A percentile compares a stretch with the other conserved stretches of the same genome.
Evolutionary conservation across 352 stramenopile species (phyloP).

Genomic region (Elongisporangium anandrum): DNA sequence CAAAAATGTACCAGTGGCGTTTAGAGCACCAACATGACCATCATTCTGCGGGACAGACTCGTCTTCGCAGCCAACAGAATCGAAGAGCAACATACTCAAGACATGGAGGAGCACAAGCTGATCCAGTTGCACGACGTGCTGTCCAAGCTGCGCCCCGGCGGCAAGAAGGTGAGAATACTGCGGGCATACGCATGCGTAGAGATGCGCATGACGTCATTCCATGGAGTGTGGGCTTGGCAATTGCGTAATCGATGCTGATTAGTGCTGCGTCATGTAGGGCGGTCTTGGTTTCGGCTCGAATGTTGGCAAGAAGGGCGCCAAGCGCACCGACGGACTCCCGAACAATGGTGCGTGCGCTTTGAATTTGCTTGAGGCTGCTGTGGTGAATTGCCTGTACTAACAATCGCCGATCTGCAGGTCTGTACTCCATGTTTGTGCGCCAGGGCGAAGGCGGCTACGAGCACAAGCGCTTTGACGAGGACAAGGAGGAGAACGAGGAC

Average conservation of each 20-base stretch:
- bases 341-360: slow-evolving; percentile 44
- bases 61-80: not conserved
- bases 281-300: slow-evolving; percentile 63
- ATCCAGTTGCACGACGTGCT: slow-evolving; percentile 83
- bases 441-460: slow-evolving; percentile 68
- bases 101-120: slow-evolving; percentile 84
- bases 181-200: not conserved
- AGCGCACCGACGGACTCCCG: slow-evolving; percentile 68
- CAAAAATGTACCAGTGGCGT: not conserved
- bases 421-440: slow-evolving; percentile 86
- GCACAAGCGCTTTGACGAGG: slow-evolving; percentile 81
- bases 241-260: slow-evolving; percentile 3
- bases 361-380: not conserved
- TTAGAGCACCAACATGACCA: not conserved
- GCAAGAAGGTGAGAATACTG: slow-evolving; percentile 53
- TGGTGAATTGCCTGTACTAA: slow-evolving; percentile 2
- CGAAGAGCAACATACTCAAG: not conserved
- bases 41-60: not conserved
- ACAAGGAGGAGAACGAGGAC: slow-evolving; percentile 19
- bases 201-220: slow-evolving; percentile 10
- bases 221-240: not conserved
- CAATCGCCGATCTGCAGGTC: slow-evolving; percentile 13
- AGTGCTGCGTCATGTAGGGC: slow-evolving; percentile 25
- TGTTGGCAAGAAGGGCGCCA: slow-evolving; percentile 42
- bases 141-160: slow-evolving; percentile 74